Conservation (phyloP, 2,329 filamentous ascomycete genomes). For the Aspergillus pseudoterreus region DNA sequence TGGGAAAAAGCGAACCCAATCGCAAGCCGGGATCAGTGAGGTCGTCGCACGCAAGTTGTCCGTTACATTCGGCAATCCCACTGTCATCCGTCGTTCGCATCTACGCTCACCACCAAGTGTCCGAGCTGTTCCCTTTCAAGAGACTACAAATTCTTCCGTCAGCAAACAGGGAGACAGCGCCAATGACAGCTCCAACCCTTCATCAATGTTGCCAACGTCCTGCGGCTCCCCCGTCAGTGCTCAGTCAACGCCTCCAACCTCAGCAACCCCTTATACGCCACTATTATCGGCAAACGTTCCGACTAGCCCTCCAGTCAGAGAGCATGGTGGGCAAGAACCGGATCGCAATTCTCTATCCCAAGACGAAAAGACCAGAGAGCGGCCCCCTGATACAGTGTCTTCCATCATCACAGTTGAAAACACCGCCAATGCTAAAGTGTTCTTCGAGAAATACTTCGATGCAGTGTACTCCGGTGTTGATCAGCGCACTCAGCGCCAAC, state of each 20-base stretch:
- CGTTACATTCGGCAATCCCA: constrained; percentile 36
- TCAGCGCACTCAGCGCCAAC: constrained; percentile 59
- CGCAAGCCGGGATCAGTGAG: constrained; percentile 29
- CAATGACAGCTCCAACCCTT: constrained; percentile 32
- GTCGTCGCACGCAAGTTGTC: constrained; percentile 37
- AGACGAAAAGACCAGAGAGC: constrained; percentile 8
- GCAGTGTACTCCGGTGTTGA: constrained; percentile 57
- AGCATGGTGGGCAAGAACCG: neutral
- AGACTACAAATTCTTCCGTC: constrained; percentile 5
- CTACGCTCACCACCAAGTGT: constrained; percentile 32
- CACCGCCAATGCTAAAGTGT: constrained; percentile 77
- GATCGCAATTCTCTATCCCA: constrained; percentile 1
- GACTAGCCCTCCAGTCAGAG: constrained; percentile 2
- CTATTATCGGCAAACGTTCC: constrained; percentile 11
- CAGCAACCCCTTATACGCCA: constrained; percentile 26
- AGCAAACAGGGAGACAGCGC: constrained; percentile 25
- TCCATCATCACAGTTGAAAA: constrained; percentile 66
- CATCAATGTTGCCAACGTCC: constrained; percentile 23
- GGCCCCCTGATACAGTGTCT: constrained; percentile 16
- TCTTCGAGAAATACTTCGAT: constrained; percentile 80
- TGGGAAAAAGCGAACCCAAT: constrained; percentile 15
- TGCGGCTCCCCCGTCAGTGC: constrained; percentile 27
- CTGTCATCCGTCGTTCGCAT: constrained; percentile 37
- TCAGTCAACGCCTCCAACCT: constrained; percentile 34
- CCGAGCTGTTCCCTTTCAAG: constrained; percentile 17